phyloP scores from a whole-genome alignment of 352 stramenopile species.

The Globisporangium nodosum region DNA sequence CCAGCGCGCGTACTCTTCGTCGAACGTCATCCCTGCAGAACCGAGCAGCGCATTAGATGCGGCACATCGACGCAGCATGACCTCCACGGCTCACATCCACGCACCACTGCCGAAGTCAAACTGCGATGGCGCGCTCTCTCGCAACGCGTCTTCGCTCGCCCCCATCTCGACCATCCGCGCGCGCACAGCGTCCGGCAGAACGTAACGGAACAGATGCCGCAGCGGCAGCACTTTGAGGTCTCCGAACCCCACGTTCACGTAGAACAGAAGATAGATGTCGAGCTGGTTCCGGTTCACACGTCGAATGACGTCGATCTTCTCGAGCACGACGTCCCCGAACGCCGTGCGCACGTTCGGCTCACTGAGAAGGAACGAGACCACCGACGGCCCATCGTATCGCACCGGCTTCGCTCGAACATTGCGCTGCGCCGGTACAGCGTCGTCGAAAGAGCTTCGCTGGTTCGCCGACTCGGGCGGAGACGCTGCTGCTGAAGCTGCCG shows the following conservation, averaged over 20 bases:
- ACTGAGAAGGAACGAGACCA: conserved; percentile 61
- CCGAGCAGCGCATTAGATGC: neutral
- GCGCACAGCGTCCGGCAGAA: conserved; percentile 51
- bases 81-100: conserved; percentile 1
- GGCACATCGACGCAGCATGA: neutral
- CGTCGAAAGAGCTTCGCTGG: conserved; percentile 12
- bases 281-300: conserved; percentile 38
- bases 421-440: conserved; percentile 4
- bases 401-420: conserved; percentile 33
- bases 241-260: conserved; percentile 50
- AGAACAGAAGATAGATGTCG: conserved; percentile 76
- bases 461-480: neutral
- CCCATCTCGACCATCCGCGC: conserved; percentile 67
- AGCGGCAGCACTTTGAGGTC: conserved; percentile 56
- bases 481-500: conserved; percentile 5
- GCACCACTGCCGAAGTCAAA: conserved; percentile 52
- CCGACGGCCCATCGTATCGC: conserved; percentile 62
- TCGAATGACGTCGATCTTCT: conserved; percentile 79
- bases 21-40: conserved; percentile 56
- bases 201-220: conserved; percentile 73
- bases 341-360: conserved; percentile 60
- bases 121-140: conserved; percentile 53
- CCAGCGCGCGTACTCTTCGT: conserved; percentile 85
- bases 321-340: conserved; percentile 76
- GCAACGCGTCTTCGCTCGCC: conserved; percentile 59